Evolutionary conservation across 352 stramenopile species (phyloP).

Genomic region (Pythium coloratum): DNA sequence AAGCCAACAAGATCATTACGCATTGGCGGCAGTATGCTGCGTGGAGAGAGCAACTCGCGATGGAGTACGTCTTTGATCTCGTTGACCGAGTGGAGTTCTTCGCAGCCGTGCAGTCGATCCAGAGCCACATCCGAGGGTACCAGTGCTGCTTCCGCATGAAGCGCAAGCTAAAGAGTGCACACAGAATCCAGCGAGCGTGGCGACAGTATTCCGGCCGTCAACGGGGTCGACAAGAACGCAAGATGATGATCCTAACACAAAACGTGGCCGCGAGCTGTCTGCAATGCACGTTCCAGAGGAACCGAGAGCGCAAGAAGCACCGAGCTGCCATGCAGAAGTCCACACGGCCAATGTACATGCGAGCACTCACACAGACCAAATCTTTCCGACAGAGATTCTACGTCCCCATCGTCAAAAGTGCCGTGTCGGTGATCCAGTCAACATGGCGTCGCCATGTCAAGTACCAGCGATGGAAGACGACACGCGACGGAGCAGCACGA

Average conservation of each 20-base stretch:
- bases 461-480: constrained; percentile 18
- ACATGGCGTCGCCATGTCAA: constrained; percentile 43
- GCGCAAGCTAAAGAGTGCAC: constrained; percentile 26
- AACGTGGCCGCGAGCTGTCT: constrained; percentile 49
- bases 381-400: constrained; percentile 37
- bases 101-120: constrained; percentile 42
- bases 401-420: constrained; percentile 45
- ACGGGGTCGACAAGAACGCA: constrained; percentile 27
- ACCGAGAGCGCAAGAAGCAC: constrained; percentile 31
- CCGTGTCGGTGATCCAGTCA: constrained; percentile 43
- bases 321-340: constrained; percentile 35
- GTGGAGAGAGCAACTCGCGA: constrained; percentile 33
- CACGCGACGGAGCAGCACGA: not conserved
- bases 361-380: constrained; percentile 25
- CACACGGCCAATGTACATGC: constrained; percentile 50
- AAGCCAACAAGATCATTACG: constrained; percentile 32
- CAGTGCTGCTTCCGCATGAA: constrained; percentile 42
- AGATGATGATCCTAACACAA: constrained; percentile 27
- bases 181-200: constrained; percentile 47
- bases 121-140: constrained; percentile 41
- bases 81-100: constrained; percentile 53
- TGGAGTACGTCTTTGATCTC: constrained; percentile 24
- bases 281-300: constrained; percentile 45
- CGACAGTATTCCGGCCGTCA: constrained; percentile 12
- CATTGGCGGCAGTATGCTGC: constrained; percentile 34